Evolutionary conservation across 768 basidiomycete genomes (phyloP).

Genomic region (Boletus fagicola): DNA sequence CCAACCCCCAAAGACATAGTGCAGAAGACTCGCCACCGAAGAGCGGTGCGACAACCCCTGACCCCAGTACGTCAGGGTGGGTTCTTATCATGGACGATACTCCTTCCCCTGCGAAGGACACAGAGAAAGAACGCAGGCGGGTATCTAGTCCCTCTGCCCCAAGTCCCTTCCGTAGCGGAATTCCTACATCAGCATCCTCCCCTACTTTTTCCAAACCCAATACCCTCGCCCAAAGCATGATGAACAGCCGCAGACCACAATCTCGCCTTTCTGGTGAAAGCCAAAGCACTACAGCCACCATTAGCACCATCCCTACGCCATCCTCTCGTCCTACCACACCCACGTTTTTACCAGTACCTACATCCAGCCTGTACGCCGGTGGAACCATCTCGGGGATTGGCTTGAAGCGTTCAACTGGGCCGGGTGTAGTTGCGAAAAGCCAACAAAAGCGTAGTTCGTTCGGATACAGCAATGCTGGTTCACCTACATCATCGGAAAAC

Average conservation of each 20-base stretch:
- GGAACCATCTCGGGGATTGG: conserved; percentile 37
- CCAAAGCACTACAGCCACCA: conserved; percentile 51
- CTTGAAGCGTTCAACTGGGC: conserved; percentile 61
- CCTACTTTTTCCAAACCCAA: conserved; percentile 45
- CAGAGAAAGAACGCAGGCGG: conserved; percentile 55
- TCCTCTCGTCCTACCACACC: conserved; percentile 73
- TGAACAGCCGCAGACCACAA: conserved; percentile 59
- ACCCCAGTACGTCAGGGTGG: conserved; percentile 74
- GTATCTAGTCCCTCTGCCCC: conserved; percentile 61
- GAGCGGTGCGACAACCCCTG: conserved; percentile 38
- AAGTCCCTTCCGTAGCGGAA: conserved; percentile 48
- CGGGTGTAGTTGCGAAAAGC: conserved; percentile 38
- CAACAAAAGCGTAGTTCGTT: conserved; percentile 62
- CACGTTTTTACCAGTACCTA: conserved; percentile 72
- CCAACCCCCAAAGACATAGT: too few relatives aligned
- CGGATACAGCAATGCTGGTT: conserved; percentile 42
- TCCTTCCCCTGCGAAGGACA: conserved; percentile 62
- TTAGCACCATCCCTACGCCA: conserved; percentile 64
- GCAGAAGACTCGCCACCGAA: conserved; percentile 45
- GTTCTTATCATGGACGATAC: conserved; percentile 89
- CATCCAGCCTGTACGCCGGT: conserved; percentile 47
- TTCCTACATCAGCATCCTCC: conserved; percentile 46
- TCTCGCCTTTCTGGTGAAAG: conserved; percentile 71
- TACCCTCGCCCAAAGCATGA: conserved; percentile 42
- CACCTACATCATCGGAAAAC: conserved; percentile 30